Evolutionary conservation across 2,329 filamentous ascomycete genomes (phyloP), one percentile per base, ranked within the genome.

Genomic region (Harringtonia aguacate): DNA sequence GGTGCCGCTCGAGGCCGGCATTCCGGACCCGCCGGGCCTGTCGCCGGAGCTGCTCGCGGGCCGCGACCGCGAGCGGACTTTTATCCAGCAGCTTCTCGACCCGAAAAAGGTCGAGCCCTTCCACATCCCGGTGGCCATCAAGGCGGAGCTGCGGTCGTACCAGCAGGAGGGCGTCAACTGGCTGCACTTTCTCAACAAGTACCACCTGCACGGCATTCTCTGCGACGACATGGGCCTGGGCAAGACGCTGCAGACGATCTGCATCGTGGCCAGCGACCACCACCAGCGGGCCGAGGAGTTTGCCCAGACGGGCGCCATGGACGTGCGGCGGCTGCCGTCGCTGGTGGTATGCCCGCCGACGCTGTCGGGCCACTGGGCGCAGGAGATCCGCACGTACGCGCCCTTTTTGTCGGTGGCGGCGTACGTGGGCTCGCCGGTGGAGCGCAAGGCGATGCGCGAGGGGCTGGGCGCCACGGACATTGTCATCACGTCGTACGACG

Each of bases 201-300:
- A 97, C 60, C 90, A 98, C 56, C 77, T 98, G 2, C 94, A 98
- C 55, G 92, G 92, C 39, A 95, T 98, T 62, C 85, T 98, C 47
- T 98, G 92, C 59, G 92, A 98, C 57, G 92, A 98, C 61, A 98
- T 98, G 92, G 92, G 92, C 57, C 83, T 98, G 24, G 92, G 92
- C 40, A 98, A 98, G 68, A 98, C 92, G 2, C 68, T 98, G 12
- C 92, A 98, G 61, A 98, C 94, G 0, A 77, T 98, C 20, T 98
- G 92, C 62, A 98, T 98, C 56, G 89, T 98, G 36, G 90, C 92
- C 10, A 97, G 89, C 64, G 92, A 98, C 59, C 92, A 98, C 58
- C 90, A 98, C 60, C 73, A 94, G 58, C 81, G 92, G 48, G 87
- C 86, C 1, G 86, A 95, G 57, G 88, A 97, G 58, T 97, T 83